These are phyloP conservation scores for Tetrahymena elliotti DNA, from an alignment of 73 alveolate genomes.

Conservation along the genomic window DNA sequence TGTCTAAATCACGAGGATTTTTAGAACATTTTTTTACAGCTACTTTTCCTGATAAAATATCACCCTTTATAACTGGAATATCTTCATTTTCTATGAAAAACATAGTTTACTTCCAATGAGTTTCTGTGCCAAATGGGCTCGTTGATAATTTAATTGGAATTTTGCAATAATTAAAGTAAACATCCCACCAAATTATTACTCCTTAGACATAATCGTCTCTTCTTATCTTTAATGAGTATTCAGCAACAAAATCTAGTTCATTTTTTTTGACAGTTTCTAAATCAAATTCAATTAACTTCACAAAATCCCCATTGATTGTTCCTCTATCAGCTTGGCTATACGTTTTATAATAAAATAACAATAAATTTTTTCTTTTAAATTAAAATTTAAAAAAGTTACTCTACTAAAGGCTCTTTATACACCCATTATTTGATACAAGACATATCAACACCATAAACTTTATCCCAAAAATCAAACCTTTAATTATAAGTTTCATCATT, in stretches of 20 bases:
- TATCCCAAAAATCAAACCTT: constrained; percentile 82
- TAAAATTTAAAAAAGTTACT: constrained; percentile 33
- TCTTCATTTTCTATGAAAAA: constrained; percentile 75
- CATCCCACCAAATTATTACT: constrained; percentile 89
- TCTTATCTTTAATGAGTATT: constrained; percentile 48
- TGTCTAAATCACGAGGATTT: constrained; percentile 81
- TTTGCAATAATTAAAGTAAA: constrained; percentile 55
- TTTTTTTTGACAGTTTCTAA: constrained; percentile 48
- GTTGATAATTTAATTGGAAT: constrained; percentile 77
- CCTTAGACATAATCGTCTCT: constrained; percentile 75
- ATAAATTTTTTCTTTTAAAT: background rate
- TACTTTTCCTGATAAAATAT: constrained; percentile 74
- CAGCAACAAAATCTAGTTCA: constrained; percentile 62
- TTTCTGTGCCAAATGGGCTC: constrained; percentile 70
- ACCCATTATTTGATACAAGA: constrained; percentile 56
- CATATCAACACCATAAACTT: constrained; percentile 85
- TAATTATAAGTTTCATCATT: constrained; percentile 71
- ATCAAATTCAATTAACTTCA: constrained; percentile 63
- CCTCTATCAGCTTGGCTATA: background rate
- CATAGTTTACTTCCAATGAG: constrained; percentile 94
- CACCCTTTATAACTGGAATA: constrained; percentile 65
- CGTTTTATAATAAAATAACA: background rate
- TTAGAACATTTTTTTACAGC: constrained; percentile 73
- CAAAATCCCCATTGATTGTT: constrained; percentile 39
- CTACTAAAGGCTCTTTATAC: constrained; percentile 69